phyloP scores from a whole-genome alignment of 1,284 basidiomycete genomes.

The Naganishia sp. region DNA sequence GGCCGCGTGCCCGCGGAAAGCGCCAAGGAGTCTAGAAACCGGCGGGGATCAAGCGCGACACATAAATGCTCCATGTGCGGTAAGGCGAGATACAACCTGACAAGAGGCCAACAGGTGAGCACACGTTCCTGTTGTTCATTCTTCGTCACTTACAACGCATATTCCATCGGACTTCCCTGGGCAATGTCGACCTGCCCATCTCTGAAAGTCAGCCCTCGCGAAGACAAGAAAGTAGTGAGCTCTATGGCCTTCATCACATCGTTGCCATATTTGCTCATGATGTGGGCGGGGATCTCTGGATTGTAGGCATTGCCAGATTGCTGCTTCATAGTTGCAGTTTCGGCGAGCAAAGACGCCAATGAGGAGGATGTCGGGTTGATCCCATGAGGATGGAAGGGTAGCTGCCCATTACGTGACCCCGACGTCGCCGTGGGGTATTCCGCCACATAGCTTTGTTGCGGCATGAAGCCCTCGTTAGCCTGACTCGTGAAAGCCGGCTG shows the following conservation, averaged over 20 bases:
- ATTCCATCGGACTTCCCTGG: slow-evolving; percentile 25
- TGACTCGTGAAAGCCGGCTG: too few relatives aligned
- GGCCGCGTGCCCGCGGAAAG: slow-evolving; percentile 39
- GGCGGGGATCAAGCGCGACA: slow-evolving; percentile 42
- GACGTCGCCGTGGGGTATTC: not conserved
- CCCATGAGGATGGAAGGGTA: too few relatives aligned
- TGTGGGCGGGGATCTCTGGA: not conserved
- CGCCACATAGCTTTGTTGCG: not conserved
- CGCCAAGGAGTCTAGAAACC: slow-evolving; percentile 40
- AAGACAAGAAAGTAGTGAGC: slow-evolving; percentile 3
- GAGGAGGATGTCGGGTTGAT: too few relatives aligned
- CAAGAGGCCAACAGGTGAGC: not conserved
- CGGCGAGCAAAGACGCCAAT: not conserved
- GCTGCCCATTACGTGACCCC: not conserved
- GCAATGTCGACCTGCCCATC: slow-evolving; percentile 19
- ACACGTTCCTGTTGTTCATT: too few relatives aligned
- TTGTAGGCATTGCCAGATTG: not conserved
- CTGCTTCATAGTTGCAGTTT: not conserved
- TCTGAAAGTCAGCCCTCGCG: slow-evolving; percentile 3
- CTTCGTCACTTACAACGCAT: slow-evolving; percentile 24
- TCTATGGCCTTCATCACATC: slow-evolving; percentile 8
- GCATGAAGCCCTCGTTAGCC: not conserved
- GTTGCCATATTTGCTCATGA: slow-evolving; percentile 19
- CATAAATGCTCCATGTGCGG: slow-evolving; percentile 41
- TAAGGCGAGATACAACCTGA: slow-evolving; percentile 38